These are phyloP conservation scores for Chimonanthus praecox DNA, from an alignment of 164 flowering plant genomes.

Conservation along the genomic window DNA sequence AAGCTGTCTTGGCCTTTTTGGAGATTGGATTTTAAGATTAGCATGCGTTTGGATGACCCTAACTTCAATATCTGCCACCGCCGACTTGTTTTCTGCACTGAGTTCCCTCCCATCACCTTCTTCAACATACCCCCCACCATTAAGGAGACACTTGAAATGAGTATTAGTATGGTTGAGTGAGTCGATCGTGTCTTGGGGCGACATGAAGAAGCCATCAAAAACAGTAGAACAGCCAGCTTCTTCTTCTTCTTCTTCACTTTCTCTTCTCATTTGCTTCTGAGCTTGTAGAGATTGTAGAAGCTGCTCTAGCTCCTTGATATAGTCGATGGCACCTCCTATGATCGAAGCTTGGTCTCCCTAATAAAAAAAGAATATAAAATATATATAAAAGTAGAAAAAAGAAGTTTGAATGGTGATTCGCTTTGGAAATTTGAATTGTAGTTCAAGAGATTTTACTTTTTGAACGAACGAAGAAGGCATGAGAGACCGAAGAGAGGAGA, in stretches of 20 bases:
- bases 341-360: constrained; percentile 79
- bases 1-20: constrained; percentile 38
- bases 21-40: constrained; percentile 46
- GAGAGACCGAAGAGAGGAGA: constrained; percentile 45
- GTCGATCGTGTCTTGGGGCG: constrained; percentile 23
- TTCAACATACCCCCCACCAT: not conserved
- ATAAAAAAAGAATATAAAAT: not conserved
- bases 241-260: constrained; percentile 5
- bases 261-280: constrained; percentile 28
- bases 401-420: not conserved
- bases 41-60: constrained; percentile 47
- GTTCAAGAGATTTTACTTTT: constrained; percentile 26
- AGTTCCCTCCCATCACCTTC: constrained; percentile 7
- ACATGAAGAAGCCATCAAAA: constrained; percentile 20
- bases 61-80: constrained; percentile 35
- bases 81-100: constrained; percentile 23
- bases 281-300: constrained; percentile 50
- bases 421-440: too few relatives aligned
- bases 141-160: not conserved
- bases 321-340: constrained; percentile 67
- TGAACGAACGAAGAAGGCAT: constrained; percentile 52
- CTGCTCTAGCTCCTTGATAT: constrained; percentile 61
- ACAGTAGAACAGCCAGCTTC: constrained; percentile 8
- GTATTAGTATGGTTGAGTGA: not conserved
- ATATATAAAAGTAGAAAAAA: not conserved